Evolutionary conservation across 805 yeast species (phyloP).

Genomic region (Saccharomycopsis javanensis): DNA sequence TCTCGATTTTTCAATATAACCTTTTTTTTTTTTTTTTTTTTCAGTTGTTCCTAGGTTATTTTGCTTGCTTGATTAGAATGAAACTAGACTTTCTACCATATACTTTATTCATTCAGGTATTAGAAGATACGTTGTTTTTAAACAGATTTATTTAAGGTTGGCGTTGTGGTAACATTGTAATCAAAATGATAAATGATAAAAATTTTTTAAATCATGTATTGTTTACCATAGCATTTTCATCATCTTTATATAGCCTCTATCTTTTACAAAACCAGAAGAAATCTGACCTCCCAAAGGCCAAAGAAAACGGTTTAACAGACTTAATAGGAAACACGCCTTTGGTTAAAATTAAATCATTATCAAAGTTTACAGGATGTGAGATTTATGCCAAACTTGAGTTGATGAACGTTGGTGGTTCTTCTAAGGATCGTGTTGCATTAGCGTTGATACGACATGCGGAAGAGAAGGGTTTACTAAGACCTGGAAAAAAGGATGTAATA

Average conservation of each 20-base stretch:
- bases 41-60: too few species aligned
- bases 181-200: background rate
- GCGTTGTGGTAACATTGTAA: background rate
- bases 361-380: constrained; percentile 65
- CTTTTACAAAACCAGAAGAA: background rate
- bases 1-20: too few species aligned
- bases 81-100: too few species aligned
- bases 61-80: too few species aligned
- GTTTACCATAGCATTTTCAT: background rate
- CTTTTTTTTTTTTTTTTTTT: too few species aligned
- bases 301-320: constrained; percentile 53
- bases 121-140: background rate
- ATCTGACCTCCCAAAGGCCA: constrained; percentile 3
- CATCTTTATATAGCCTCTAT: background rate
- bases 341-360: constrained; percentile 61
- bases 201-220: background rate
- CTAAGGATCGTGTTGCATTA: constrained; percentile 88
- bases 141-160: background rate
- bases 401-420: constrained; percentile 88
- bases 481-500: constrained; percentile 59
- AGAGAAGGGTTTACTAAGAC: constrained; percentile 42
- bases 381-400: constrained; percentile 82
- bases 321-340: constrained; percentile 88
- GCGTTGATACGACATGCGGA: constrained; percentile 72
- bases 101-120: too few species aligned